phyloP scores from a whole-genome alignment of 805 yeast genomes.

The Suhomyces sp. region DNA sequence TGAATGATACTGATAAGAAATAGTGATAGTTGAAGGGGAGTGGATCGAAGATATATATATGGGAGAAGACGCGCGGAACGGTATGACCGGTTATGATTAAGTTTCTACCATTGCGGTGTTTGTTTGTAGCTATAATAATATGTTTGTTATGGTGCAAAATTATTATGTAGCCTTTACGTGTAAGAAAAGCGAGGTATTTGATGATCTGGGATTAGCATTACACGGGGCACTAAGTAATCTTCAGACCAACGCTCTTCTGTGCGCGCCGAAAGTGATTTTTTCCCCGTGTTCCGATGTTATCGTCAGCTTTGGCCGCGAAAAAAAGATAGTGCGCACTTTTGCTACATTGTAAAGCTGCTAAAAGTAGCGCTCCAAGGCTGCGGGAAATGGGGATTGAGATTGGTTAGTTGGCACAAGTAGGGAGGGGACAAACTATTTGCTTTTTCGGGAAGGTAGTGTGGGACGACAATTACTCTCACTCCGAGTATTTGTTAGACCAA shows the following conservation, averaged over 20 bases:
- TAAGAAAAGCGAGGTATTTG: not conserved
- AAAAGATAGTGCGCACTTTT: slow-evolving; percentile 2
- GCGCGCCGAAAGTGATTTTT: slow-evolving; percentile 1
- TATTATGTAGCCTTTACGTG: not conserved
- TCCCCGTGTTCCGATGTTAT: not conserved
- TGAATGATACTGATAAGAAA: slow-evolving; percentile 8
- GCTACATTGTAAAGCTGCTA: not conserved
- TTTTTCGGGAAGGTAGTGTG: slow-evolving; percentile 1
- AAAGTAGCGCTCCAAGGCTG: not conserved
- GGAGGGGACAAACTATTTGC: too few relatives aligned
- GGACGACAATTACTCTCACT: not conserved
- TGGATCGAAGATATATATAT: slow-evolving; percentile 3
- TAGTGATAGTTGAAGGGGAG: slow-evolving; percentile 1
- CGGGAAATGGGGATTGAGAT: not conserved
- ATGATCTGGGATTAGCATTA: not conserved
- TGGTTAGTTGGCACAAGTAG: too few relatives aligned
- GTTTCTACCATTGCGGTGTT: too few relatives aligned
- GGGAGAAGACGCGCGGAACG: not conserved
- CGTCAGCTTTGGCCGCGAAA: too few relatives aligned
- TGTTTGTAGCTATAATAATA: not conserved
- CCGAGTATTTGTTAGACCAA: slow-evolving; percentile 1
- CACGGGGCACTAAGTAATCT: not conserved
- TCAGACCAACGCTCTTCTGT: slow-evolving; percentile 2
- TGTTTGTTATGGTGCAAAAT: slow-evolving; percentile 1
- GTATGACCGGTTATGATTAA: too few relatives aligned